Evolutionary conservation across 2,329 filamentous ascomycete genomes (phyloP).

Genomic region (Hymenoscyphus repandus): DNA sequence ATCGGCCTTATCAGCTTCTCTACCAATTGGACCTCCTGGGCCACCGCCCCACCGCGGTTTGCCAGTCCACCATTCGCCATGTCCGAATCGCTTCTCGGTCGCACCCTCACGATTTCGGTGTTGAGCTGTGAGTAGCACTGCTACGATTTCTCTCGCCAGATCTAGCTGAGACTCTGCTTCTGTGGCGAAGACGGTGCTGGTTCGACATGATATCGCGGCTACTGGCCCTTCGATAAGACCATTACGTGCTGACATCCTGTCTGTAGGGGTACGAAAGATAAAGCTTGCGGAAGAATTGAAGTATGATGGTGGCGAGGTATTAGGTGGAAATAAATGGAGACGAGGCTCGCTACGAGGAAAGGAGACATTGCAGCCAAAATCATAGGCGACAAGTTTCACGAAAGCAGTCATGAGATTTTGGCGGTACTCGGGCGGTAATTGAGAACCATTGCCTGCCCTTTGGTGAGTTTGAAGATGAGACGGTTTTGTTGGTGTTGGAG

Average conservation of each 20-base stretch:
- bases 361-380: constrained; percentile 59
- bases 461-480: constrained; percentile 28
- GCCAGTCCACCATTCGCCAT: constrained; percentile 57
- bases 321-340: constrained; percentile 43
- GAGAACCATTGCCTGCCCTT: constrained; percentile 46
- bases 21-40: constrained; percentile 55
- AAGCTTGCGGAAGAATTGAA: constrained; percentile 56
- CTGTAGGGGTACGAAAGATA: constrained; percentile 53
- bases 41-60: constrained; percentile 59
- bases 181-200: constrained; percentile 46
- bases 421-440: constrained; percentile 54
- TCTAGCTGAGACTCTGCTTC: constrained; percentile 57
- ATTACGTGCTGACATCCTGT: constrained; percentile 54
- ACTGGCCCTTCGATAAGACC: constrained; percentile 59
- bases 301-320: constrained; percentile 35
- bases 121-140: constrained; percentile 57
- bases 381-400: constrained; percentile 59
- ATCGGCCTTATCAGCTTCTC: constrained; percentile 40
- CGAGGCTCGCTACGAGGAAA: constrained; percentile 54
- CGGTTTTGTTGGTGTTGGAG: constrained; percentile 17
- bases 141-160: constrained; percentile 55
- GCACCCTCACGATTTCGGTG: constrained; percentile 55
- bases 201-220: constrained; percentile 53
- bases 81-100: constrained; percentile 50
- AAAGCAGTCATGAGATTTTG: constrained; percentile 54